phyloP scores from a whole-genome alignment of 2,329 filamentous ascomycete species.

The Beauveria varroae region DNA sequence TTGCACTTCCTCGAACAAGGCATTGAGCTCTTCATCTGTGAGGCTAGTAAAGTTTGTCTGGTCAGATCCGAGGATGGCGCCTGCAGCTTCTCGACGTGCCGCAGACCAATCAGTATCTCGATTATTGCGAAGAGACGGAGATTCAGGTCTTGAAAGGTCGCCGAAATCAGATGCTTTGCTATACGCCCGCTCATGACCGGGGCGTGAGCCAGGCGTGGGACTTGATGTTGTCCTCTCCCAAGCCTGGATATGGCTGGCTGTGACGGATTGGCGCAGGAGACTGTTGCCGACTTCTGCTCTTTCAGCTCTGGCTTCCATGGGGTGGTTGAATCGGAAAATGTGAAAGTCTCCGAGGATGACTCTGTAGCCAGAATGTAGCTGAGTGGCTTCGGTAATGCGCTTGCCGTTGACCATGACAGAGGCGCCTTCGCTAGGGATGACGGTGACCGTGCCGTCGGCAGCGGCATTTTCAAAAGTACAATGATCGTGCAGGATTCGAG shows the following conservation, averaged over 20 bases:
- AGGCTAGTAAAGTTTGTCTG: slow-evolving; percentile 77
- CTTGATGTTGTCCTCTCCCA: slow-evolving; percentile 52
- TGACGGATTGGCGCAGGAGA: slow-evolving; percentile 74
- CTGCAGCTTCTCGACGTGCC: slow-evolving; percentile 86
- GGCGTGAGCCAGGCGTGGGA: slow-evolving; percentile 54
- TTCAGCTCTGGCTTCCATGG: slow-evolving; percentile 89
- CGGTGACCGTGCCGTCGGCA: slow-evolving; percentile 81
- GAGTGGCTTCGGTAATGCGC: slow-evolving; percentile 75
- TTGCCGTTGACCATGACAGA: slow-evolving; percentile 97
- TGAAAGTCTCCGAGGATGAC: slow-evolving; percentile 97
- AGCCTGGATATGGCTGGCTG: slow-evolving; percentile 51
- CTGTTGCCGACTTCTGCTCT: slow-evolving; percentile 75
- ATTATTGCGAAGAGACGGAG: slow-evolving; percentile 59
- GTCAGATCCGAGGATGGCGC: slow-evolving; percentile 80
- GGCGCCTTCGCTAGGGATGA: slow-evolving; percentile 83
- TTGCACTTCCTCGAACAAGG: slow-evolving; percentile 89
- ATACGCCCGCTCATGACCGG: slow-evolving; percentile 67
- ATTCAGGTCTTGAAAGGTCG: slow-evolving; percentile 64
- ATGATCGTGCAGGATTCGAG: slow-evolving; percentile 85
- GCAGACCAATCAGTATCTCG: slow-evolving; percentile 93
- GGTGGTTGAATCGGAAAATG: slow-evolving; percentile 97
- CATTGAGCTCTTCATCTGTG: slow-evolving; percentile 89
- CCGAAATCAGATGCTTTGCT: slow-evolving; percentile 78
- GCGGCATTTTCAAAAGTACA: slow-evolving; percentile 83
- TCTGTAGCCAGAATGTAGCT: slow-evolving; percentile 84